phyloP scores from a whole-genome alignment of 257 asterid species.

The Verbascum thapsus region DNA sequence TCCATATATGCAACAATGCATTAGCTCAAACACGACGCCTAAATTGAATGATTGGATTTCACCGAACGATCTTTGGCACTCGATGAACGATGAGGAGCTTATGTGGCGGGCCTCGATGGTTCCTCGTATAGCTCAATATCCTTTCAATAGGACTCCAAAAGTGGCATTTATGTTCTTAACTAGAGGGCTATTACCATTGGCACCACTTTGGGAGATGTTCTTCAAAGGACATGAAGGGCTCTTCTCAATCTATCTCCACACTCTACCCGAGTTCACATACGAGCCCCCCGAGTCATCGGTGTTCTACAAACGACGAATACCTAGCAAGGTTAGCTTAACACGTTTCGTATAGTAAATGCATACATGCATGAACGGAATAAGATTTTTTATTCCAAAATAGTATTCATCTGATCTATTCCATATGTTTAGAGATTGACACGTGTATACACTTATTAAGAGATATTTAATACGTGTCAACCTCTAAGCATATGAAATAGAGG shows the following conservation, averaged over 20 bases:
- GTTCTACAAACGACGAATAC: constrained; percentile 68
- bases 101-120: constrained; percentile 73
- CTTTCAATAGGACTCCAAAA: constrained; percentile 51
- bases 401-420: too few species aligned
- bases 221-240: constrained; percentile 64
- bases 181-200: constrained; percentile 55
- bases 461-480: too few species aligned
- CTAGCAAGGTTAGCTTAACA: constrained; percentile 72
- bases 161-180: constrained; percentile 79
- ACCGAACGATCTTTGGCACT: constrained; percentile 43
- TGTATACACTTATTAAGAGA: too few species aligned
- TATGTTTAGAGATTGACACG: too few species aligned
- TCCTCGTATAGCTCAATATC: constrained; percentile 46
- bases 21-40: not conserved
- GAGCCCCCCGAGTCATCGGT: constrained; percentile 58
- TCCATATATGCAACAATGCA: constrained; percentile 32
- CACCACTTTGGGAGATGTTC: constrained; percentile 80
- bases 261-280: constrained; percentile 46
- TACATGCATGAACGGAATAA: not conserved
- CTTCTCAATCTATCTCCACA: constrained; percentile 71
- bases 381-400: not conserved
- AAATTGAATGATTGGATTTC: constrained; percentile 32
- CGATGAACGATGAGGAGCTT: constrained; percentile 61
- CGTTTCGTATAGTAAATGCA: too few species aligned
- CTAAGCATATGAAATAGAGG: too few species aligned